Evolutionary conservation across 352 stramenopile genomes (phyloP), one percentile per base, ranked within the genome.

Genomic region (Globisporangium spiculum): DNA sequence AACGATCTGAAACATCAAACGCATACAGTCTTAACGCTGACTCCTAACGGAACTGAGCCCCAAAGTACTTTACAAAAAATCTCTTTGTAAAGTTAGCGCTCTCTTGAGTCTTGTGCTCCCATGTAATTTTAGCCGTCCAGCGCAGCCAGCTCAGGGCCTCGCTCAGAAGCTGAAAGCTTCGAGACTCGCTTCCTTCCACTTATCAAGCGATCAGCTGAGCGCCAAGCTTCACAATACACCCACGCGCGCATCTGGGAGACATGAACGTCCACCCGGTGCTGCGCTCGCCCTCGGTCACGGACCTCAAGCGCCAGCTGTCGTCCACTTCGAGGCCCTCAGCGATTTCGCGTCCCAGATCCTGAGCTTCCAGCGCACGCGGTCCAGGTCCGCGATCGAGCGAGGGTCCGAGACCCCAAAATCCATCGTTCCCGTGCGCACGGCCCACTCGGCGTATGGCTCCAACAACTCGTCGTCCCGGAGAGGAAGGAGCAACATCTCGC

Each of bases 401-500:
- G 7, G 18, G 1, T 6, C 36, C 3, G n/a, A 27, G 9, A n/a
- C 36, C 9, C 22, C 52, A 12, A 68, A 68, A 53, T 27, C 50
- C 53, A 38, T 65, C 20, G 44, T 69, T 18, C 64, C 64, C 2
- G 7, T 69, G 30, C 64, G 44, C 7, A 30, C 3, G 0, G 24
- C 2, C 3, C 44, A 53, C 55, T 69, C 64, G 16, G 27, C n/a
- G 26, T 55, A 53, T n/a, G 24, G 64, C 20, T 69, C 56, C 14
- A 59, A 64, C 36, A 64, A 38, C 44, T 64, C 64, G 22, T 52
- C 64, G 14, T 69, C 55, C 55, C 64, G 64, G n/a, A 32, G 27
- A 18, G 24, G 56, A 2, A 32, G 64, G 26, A 69, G 50, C 44
- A 50, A 69, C 38, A 79, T 75, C 22, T 64, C 44, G n/a, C 55